Conservation (phyloP, 139 green algal species). For the Volvox reticuliferus region DNA sequence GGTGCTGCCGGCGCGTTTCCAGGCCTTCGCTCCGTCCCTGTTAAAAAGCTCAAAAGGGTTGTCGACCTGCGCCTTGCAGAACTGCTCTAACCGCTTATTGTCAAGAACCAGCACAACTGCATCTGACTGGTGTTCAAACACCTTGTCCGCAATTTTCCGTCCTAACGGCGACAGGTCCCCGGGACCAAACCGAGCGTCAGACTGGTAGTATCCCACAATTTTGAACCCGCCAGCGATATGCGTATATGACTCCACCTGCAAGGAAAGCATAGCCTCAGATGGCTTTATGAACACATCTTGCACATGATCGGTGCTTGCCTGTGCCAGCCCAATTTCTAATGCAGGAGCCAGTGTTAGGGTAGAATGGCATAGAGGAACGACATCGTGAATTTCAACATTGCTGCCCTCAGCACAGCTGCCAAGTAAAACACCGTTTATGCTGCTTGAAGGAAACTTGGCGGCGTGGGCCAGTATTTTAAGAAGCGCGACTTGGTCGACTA, state of each 20-base stretch:
- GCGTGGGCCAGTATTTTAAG: slow-evolving; percentile 73
- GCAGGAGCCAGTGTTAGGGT: slow-evolving; percentile 66
- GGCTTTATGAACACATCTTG: background rate
- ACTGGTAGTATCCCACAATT: slow-evolving; percentile 87
- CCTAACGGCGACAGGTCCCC: slow-evolving; percentile 64
- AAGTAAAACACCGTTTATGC: slow-evolving; percentile 71
- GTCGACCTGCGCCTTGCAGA: slow-evolving; percentile 38
- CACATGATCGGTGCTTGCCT: slow-evolving; percentile 47
- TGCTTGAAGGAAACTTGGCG: slow-evolving; percentile 64
- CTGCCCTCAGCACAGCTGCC: slow-evolving; percentile 36
- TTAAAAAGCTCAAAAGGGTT: slow-evolving; percentile 52
- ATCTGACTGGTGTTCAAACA: slow-evolving; percentile 53
- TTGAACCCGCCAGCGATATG: slow-evolving; percentile 39
- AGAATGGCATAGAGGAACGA: slow-evolving; percentile 75
- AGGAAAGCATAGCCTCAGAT: background rate
- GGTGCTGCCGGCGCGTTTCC: slow-evolving; percentile 12
- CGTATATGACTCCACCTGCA: slow-evolving; percentile 60
- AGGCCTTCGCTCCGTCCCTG: slow-evolving; percentile 46
- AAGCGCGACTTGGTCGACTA: slow-evolving; percentile 44
- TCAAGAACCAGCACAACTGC: slow-evolving; percentile 62
- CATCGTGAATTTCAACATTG: slow-evolving; percentile 62
- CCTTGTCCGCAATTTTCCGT: slow-evolving; percentile 71
- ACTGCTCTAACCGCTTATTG: slow-evolving; percentile 55
- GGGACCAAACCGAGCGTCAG: slow-evolving; percentile 74
- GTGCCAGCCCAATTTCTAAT: slow-evolving; percentile 73